phyloP scores from a whole-genome alignment of 768 basidiomycete genomes.

The Rhodosporidiobolus odoratus region DNA sequence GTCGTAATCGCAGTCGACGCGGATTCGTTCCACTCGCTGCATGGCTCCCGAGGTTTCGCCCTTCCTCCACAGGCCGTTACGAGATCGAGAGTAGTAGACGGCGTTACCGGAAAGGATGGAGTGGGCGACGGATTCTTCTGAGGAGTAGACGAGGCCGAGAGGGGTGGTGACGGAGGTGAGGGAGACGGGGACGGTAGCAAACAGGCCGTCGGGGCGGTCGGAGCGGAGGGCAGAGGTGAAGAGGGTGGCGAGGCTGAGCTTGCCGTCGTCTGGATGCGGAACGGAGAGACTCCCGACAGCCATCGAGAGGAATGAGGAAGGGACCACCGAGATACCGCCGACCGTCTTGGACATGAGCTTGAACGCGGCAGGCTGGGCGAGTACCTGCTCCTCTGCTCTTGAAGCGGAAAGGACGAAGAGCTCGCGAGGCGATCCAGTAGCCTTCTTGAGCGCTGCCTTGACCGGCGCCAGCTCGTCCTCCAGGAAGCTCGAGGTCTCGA shows the following conservation, averaged over 20 bases:
- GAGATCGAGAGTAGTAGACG: slow-evolving; percentile 83
- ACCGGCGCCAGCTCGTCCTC: slow-evolving; percentile 60
- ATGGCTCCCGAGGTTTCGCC: slow-evolving; percentile 93
- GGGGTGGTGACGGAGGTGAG: slow-evolving; percentile 43
- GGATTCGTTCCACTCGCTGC: slow-evolving; percentile 76
- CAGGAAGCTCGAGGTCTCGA: slow-evolving; percentile 59
- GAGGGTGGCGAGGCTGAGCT: slow-evolving; percentile 70
- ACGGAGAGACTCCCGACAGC: slow-evolving; percentile 56
- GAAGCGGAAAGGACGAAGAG: slow-evolving; percentile 57
- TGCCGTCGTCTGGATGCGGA: slow-evolving; percentile 58
- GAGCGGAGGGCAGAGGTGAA: slow-evolving; percentile 76
- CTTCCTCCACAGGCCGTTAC: slow-evolving; percentile 93
- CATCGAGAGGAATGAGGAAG: slow-evolving; percentile 56
- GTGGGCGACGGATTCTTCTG: slow-evolving; percentile 72
- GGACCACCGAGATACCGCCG: slow-evolving; percentile 33
- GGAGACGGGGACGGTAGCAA: slow-evolving; percentile 84
- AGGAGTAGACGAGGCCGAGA: slow-evolving; percentile 94
- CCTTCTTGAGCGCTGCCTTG: slow-evolving; percentile 68
- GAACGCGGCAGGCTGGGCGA: slow-evolving; percentile 41
- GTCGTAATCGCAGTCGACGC: slow-evolving; percentile 86
- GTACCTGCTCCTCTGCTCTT: slow-evolving; percentile 23
- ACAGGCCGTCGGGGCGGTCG: slow-evolving; percentile 85
- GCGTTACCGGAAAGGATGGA: slow-evolving; percentile 83
- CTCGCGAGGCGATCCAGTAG: slow-evolving; percentile 55
- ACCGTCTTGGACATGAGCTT: slow-evolving; percentile 32